phyloP scores from a whole-genome alignment of 176 grass and related monocot species.

The Avena atlantica region DNA sequence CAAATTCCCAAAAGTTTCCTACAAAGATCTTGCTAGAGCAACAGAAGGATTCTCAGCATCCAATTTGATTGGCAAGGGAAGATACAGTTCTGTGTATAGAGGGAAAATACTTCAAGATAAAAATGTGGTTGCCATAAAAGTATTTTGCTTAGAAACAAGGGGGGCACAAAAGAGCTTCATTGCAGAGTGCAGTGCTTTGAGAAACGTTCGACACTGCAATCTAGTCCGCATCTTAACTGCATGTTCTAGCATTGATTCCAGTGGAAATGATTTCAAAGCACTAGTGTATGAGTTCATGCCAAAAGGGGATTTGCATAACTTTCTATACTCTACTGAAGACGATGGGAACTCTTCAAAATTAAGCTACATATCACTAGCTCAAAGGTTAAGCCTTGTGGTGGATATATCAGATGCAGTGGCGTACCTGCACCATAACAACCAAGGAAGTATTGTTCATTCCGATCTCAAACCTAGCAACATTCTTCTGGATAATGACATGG shows the following conservation, averaged over 20 bases:
- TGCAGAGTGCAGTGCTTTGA: conserved; percentile 28
- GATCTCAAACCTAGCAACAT: conserved; percentile 24
- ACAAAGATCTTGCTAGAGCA: conserved; percentile 16
- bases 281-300: conserved; percentile 41
- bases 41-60: conserved; percentile 13
- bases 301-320: conserved; percentile 31
- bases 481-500: conserved; percentile 40
- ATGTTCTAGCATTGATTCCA: conserved; percentile 14
- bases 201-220: conserved; percentile 34
- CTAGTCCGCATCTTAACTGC: conserved; percentile 34
- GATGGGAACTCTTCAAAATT: neutral
- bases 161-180: conserved; percentile 42
- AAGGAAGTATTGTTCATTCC: conserved; percentile 32
- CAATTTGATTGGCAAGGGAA: conserved; percentile 32
- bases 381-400: conserved; percentile 40
- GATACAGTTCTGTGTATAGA: conserved; percentile 35
- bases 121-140: conserved; percentile 29
- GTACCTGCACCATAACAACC: conserved; percentile 38
- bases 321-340: neutral
- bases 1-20: conserved; percentile 31
- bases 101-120: neutral
- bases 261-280: conserved; percentile 39
- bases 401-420: conserved; percentile 38
- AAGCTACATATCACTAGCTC: neutral
- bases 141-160: conserved; percentile 25